A percentile compares a stretch with the other conserved stretches of the same genome.
phyloP scores from a whole-genome alignment of 1,139 yeast genomes.

The Arxiozyma slooffiae region DNA sequence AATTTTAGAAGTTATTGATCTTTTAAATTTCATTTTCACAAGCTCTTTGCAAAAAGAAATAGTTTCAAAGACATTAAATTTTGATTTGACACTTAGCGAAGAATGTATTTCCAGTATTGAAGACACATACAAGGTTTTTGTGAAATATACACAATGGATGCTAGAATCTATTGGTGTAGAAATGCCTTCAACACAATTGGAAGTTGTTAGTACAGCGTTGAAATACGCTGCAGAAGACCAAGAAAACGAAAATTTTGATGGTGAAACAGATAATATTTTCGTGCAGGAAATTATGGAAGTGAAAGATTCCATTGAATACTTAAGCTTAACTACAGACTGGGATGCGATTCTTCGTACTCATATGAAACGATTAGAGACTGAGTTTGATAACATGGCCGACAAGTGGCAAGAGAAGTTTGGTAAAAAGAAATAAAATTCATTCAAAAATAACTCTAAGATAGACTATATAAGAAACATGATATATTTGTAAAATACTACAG shows the following conservation, averaged over 20 bases:
- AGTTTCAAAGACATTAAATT: conserved; percentile 28
- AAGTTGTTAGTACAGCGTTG: conserved; percentile 24
- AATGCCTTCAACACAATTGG: conserved; percentile 19
- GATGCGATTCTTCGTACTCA: conserved; percentile 16
- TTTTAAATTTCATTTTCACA: conserved; percentile 26
- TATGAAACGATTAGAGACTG: conserved; percentile 10
- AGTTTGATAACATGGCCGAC: conserved; percentile 13
- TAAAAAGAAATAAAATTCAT: conserved; percentile 8
- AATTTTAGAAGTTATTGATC: conserved; percentile 24
- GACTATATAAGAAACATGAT: background rate
- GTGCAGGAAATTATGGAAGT: conserved; percentile 28
- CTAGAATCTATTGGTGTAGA: conserved; percentile 22
- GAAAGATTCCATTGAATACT: conserved; percentile 19
- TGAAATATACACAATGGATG: conserved; percentile 31
- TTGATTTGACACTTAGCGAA: conserved; percentile 20
- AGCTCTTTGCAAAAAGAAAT: conserved; percentile 29
- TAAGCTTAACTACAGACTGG: conserved; percentile 20
- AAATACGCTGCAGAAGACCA: conserved; percentile 29
- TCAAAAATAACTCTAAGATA: background rate
- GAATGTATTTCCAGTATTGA: conserved; percentile 21
- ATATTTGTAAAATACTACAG: background rate
- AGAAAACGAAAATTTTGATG: conserved; percentile 20
- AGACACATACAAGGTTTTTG: conserved; percentile 27
- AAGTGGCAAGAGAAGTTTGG: conserved; percentile 23
- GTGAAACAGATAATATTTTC: conserved; percentile 26